A percentile compares a stretch with the other conserved stretches of the same genome.
Evolutionary conservation across 805 yeast genomes (phyloP).

Genomic region (Trichomonascus vanleenenianus): DNA sequence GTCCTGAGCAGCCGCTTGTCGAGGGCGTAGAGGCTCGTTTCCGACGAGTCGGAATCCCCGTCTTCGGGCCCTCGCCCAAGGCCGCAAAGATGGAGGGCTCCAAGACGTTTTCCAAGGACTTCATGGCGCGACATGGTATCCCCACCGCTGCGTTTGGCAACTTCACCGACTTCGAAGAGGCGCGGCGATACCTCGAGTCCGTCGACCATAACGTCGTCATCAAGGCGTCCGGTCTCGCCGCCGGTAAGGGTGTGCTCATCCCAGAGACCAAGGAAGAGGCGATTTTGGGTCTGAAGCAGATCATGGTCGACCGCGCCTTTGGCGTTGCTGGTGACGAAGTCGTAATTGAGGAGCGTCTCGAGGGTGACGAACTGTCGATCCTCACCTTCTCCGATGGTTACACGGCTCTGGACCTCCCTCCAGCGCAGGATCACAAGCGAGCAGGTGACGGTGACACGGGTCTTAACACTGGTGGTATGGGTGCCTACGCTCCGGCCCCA

Average conservation of each 20-base stretch:
- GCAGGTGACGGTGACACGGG: conserved; percentile 91
- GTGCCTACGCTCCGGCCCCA: conserved; percentile 98
- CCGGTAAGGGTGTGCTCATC: conserved; percentile 96
- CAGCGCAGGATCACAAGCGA: conserved; percentile 98
- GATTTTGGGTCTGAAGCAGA: conserved; percentile 66
- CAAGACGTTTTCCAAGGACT: conserved; percentile 86
- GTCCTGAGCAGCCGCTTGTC: conserved; percentile 98
- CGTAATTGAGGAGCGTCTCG: conserved; percentile 91
- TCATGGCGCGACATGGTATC: conserved; percentile 84
- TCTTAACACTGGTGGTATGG: conserved; percentile 99
- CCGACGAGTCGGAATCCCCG: conserved; percentile 81
- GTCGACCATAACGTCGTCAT: conserved; percentile 75
- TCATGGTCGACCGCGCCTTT: conserved; percentile 84
- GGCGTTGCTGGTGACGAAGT: conserved; percentile 93
- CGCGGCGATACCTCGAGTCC: conserved; percentile 58
- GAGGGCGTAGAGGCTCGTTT: conserved; percentile 79
- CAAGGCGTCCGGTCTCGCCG: conserved; percentile 97
- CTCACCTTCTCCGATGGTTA: conserved; percentile 92
- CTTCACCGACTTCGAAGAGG: conserved; percentile 70
- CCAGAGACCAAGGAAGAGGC: conserved; percentile 85
- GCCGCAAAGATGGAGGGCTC: conserved; percentile 98
- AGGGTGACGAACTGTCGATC: conserved; percentile 94
- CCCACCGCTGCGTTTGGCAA: conserved; percentile 91
- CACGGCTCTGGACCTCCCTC: conserved; percentile 81
- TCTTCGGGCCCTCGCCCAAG: conserved; percentile 87